phyloP scores from a whole-genome alignment of 2,329 filamentous ascomycete genomes.

The Colletotrichum costaricense region DNA sequence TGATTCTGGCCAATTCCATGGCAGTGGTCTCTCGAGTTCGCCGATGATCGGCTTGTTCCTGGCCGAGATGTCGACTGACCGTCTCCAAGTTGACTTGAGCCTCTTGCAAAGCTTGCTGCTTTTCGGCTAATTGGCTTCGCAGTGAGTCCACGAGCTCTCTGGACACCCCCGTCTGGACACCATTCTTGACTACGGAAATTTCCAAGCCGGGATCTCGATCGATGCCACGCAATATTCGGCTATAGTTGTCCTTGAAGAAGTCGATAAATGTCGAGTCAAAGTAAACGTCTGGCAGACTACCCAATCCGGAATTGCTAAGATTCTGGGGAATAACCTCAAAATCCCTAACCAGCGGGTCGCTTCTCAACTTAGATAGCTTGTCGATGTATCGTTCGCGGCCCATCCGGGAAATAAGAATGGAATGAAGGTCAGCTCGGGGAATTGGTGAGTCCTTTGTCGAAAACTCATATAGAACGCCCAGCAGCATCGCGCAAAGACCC shows the following conservation, averaged over 20 bases:
- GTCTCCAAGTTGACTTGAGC: slow-evolving; percentile 57
- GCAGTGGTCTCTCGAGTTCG: slow-evolving; percentile 69
- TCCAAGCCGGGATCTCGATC: slow-evolving; percentile 92
- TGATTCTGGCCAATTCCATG: slow-evolving; percentile 67
- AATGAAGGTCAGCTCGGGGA: slow-evolving; percentile 81
- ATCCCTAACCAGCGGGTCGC: slow-evolving; percentile 83
- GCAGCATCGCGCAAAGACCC: slow-evolving; percentile 84
- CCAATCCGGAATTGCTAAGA: slow-evolving; percentile 58
- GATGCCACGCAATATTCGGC: slow-evolving; percentile 83
- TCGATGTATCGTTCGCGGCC: slow-evolving; percentile 91
- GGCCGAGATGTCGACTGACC: slow-evolving; percentile 68
- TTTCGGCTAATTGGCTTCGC: slow-evolving; percentile 80
- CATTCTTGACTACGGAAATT: slow-evolving; percentile 82
- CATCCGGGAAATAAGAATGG: slow-evolving; percentile 79
- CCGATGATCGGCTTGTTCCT: slow-evolving; percentile 79
- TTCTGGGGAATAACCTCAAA: slow-evolving; percentile 88
- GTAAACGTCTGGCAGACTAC: slow-evolving; percentile 79
- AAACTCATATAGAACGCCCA: slow-evolving; percentile 95
- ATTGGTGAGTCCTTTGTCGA: slow-evolving; percentile 97
- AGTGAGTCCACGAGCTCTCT: slow-evolving; percentile 90
- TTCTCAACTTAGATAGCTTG: slow-evolving; percentile 80
- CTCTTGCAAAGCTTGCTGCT: slow-evolving; percentile 64
- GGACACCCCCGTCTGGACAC: slow-evolving; percentile 90
- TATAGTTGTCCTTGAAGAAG: slow-evolving; percentile 96
- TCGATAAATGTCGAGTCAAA: slow-evolving; percentile 91